Evolutionary conservation across 345 rosid genomes (phyloP).

Genomic region (Physaria fendleri): DNA sequence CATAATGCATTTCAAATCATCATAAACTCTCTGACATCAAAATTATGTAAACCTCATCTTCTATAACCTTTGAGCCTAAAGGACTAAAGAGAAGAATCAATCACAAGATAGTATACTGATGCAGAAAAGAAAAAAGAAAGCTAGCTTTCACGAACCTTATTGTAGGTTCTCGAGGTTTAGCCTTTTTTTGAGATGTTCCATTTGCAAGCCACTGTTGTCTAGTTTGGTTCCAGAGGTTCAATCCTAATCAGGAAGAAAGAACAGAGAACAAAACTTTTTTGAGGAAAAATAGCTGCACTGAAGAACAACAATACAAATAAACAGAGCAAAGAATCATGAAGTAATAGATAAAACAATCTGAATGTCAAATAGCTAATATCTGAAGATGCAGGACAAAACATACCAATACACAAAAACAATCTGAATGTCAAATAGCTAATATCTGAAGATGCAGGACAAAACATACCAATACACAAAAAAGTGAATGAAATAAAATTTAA

Average conservation of each 20-base stretch:
- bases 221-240: slow-evolving; percentile 63
- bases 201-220: slow-evolving; percentile 67
- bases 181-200: slow-evolving; percentile 31
- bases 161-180: slow-evolving; percentile 50
- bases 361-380: background rate
- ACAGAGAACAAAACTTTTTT: background rate
- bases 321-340: slow-evolving; percentile 4
- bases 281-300: too few relatives aligned
- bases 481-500: background rate
- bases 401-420: background rate
- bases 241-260: slow-evolving; percentile 39
- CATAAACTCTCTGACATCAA: background rate
- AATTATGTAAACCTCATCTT: background rate
- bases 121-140: background rate
- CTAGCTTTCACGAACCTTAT: slow-evolving; percentile 40
- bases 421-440: background rate
- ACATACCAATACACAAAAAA: background rate
- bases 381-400: background rate
- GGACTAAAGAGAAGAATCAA: slow-evolving; percentile 1
- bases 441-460: background rate
- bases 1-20: background rate
- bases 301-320: too few relatives aligned
- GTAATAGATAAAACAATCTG: background rate
- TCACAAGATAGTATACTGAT: background rate
- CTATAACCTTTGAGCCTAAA: background rate